A percentile compares a stretch with the other conserved stretches of the same genome.
phyloP scores from a whole-genome alignment of 306 rosid species.

The Lathyrus aphaca region DNA sequence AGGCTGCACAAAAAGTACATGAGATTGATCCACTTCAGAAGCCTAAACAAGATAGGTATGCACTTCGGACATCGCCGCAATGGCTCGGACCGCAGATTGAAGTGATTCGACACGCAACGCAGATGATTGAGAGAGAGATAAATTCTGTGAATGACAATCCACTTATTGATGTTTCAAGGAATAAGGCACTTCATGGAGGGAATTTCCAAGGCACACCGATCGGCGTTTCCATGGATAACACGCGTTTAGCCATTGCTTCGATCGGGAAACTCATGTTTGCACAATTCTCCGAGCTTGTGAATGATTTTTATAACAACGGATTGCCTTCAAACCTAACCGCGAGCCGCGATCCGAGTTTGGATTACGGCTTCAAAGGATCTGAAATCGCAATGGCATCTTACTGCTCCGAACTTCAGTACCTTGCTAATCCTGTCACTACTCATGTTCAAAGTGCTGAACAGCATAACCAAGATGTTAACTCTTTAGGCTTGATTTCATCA shows the following conservation, averaged over 20 bases:
- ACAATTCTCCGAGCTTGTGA: conserved; percentile 93
- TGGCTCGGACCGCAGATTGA: conserved; percentile 96
- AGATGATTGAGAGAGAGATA: conserved; percentile 93
- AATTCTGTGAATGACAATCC: conserved; percentile 95
- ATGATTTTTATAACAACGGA: conserved; percentile 85
- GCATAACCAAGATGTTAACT: conserved; percentile 94
- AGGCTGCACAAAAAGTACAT: conserved; percentile 67
- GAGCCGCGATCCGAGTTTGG: conserved; percentile 79
- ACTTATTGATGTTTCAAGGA: conserved; percentile 84
- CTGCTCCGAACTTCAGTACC: conserved; percentile 88
- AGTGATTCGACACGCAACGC: conserved; percentile 73
- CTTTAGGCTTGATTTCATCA: conserved; percentile 78
- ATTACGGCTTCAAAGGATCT: conserved; percentile 87
- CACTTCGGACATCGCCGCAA: conserved; percentile 88
- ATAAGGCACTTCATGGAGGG: conserved; percentile 89
- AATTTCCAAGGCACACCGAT: conserved; percentile 95
- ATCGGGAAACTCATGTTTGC: conserved; percentile 91
- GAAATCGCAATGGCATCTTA: conserved; percentile 98
- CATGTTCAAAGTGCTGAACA: conserved; percentile 98
- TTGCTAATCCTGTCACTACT: conserved; percentile 88
- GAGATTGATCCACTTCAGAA: conserved; percentile 86
- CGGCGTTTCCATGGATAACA: conserved; percentile 96
- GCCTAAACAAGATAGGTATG: conserved; percentile 91
- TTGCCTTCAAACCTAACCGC: conserved; percentile 82
- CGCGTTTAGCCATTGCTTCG: conserved; percentile 76